These are phyloP conservation scores for Gyrodon lividus DNA, from an alignment of 768 basidiomycete genomes.

Conservation along the genomic window DNA sequence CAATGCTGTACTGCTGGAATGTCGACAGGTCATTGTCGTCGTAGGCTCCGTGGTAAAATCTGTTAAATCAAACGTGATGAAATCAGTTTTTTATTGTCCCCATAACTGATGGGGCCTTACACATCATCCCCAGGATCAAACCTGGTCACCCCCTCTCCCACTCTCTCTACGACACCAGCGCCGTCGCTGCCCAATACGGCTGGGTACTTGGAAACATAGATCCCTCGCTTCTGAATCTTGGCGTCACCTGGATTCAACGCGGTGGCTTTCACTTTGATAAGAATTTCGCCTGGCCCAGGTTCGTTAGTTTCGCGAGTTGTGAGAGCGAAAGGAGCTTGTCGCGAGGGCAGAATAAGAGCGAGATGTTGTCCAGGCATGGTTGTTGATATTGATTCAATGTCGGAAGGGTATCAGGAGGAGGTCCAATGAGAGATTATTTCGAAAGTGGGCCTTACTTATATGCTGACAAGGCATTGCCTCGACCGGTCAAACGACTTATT, in stretches of 20 bases:
- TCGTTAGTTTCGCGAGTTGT: slow-evolving; percentile 34
- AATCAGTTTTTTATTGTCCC: slow-evolving; percentile 19
- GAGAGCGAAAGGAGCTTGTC: slow-evolving; percentile 37
- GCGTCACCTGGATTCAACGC: slow-evolving; percentile 56
- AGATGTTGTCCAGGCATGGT: slow-evolving; percentile 28
- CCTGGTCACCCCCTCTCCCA: slow-evolving; percentile 50
- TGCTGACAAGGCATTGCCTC: slow-evolving; percentile 30
- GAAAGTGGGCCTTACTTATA: slow-evolving; percentile 28
- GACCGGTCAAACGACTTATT: slow-evolving; percentile 27
- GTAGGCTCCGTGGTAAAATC: slow-evolving; percentile 41
- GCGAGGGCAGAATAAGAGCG: slow-evolving; percentile 30
- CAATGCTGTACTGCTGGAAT: slow-evolving; percentile 47
- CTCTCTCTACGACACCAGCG: slow-evolving; percentile 49
- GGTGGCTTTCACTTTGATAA: slow-evolving; percentile 46
- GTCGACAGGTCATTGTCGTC: slow-evolving; percentile 36
- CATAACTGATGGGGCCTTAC: slow-evolving; percentile 32
- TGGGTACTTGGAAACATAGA: slow-evolving; percentile 42
- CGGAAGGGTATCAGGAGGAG: slow-evolving; percentile 11
- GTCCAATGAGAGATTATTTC: slow-evolving; percentile 20
- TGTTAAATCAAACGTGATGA: slow-evolving; percentile 23
- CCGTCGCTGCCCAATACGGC: slow-evolving; percentile 48
- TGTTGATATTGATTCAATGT: slow-evolving; percentile 6
- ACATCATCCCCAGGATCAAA: slow-evolving; percentile 54
- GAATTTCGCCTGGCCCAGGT: slow-evolving; percentile 47
- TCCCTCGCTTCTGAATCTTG: slow-evolving; percentile 44